phyloP scores from a whole-genome alignment of 148 eudicot genomes.

The Rhododendron mucronatum region DNA sequence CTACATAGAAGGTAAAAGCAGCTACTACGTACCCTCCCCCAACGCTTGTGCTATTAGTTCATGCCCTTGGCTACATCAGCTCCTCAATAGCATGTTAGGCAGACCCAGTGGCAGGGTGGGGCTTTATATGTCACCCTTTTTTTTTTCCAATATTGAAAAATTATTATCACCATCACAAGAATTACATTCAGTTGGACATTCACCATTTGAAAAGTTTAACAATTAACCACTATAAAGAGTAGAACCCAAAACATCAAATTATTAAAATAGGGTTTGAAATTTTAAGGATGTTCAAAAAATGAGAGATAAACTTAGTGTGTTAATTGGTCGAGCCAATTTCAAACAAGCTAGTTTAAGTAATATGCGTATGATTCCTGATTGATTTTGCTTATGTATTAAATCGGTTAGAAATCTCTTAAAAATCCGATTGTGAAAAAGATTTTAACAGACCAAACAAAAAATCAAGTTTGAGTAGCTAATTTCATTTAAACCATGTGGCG shows the following conservation, averaged over 20 bases:
- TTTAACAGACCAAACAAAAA: not conserved
- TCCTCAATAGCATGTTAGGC: not conserved
- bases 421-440: not conserved
- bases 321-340: not conserved
- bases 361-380: not conserved
- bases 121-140: not conserved
- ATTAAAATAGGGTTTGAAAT: not conserved
- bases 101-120: not conserved
- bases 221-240: not conserved
- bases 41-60: not conserved
- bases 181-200: not conserved
- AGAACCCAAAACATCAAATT: not conserved
- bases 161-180: not conserved
- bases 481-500: not conserved
- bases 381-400: not conserved
- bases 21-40: not conserved
- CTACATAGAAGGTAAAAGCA: not conserved
- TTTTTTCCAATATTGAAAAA: too few species aligned
- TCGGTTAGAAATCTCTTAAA: not conserved
- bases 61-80: not conserved
- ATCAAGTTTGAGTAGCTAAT: not conserved
- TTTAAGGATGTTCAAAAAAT: not conserved
- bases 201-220: not conserved
- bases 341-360: not conserved
- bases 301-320: not conserved